These are phyloP conservation scores for Cystofilobasidium ferigula DNA, from an alignment of 768 basidiomycete genomes.

Conservation along the genomic window DNA sequence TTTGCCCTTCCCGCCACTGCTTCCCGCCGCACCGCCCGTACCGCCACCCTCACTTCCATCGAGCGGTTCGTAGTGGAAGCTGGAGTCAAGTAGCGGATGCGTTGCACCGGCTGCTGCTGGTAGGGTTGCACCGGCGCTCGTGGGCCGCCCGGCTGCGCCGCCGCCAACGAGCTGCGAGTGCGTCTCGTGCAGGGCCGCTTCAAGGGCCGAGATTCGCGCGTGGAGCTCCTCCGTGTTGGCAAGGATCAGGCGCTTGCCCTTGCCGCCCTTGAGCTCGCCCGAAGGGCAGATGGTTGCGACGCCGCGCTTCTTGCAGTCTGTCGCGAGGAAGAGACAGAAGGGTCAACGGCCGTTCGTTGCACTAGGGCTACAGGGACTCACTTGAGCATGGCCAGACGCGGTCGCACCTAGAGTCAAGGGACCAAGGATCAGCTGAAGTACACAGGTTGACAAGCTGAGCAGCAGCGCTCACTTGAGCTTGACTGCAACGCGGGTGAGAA, in stretches of 20 bases:
- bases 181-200: conserved; percentile 12
- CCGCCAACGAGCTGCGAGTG: background rate
- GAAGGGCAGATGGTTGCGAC: conserved; percentile 19
- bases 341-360: background rate
- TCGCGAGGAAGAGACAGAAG: background rate
- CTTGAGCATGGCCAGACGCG: conserved; percentile 12
- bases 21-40: background rate
- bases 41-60: background rate
- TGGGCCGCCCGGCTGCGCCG: background rate
- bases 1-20: background rate
- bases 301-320: conserved; percentile 20
- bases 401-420: conserved; percentile 4
- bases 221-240: conserved; percentile 18
- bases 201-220: conserved; percentile 19
- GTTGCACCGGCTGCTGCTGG: background rate
- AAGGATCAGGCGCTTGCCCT: conserved; percentile 25
- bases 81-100: conserved; percentile 20
- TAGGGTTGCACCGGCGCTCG: background rate
- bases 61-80: conserved; percentile 22
- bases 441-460: too few relatives aligned
- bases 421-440: background rate
- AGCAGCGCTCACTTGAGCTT: conserved; percentile 3
- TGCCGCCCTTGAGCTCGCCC: conserved; percentile 25
- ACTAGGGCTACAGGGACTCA: background rate
- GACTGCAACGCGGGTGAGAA: background rate